These are phyloP conservation scores for Eucalyptus caleyi DNA, from an alignment of 345 rosid species.

Conservation along the genomic window DNA sequence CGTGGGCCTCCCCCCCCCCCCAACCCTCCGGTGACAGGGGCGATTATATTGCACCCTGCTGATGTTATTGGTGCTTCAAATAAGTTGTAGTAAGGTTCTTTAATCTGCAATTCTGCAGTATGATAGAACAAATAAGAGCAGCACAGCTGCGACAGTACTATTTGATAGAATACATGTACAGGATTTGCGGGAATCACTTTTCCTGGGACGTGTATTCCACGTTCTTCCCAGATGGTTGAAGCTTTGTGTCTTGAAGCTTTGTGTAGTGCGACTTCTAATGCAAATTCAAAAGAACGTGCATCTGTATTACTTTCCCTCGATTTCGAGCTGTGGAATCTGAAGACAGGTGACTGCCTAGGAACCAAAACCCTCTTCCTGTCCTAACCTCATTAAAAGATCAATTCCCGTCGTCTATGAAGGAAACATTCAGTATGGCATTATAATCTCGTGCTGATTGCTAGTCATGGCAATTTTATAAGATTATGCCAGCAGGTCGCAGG, in stretches of 20 bases:
- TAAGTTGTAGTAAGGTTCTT: not conserved
- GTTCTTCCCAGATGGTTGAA: not conserved
- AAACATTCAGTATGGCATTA: not conserved
- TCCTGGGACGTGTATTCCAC: not conserved
- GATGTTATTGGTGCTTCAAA: not conserved
- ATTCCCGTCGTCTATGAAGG: not conserved
- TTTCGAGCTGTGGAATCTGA: not conserved
- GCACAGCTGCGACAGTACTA: not conserved
- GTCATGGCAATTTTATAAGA: not conserved
- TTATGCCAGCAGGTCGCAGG: not conserved
- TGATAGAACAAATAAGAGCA: not conserved
- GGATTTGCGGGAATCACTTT: not conserved
- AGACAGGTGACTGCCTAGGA: not conserved
- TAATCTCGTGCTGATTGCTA: not conserved
- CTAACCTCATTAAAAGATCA: not conserved
- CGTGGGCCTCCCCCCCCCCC: not conserved
- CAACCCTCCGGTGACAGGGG: rapidly evolving
- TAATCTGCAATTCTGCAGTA: not conserved
- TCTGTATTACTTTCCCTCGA: not conserved
- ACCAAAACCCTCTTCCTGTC: not conserved
- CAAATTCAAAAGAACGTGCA: not conserved
- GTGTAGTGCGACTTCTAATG: not conserved
- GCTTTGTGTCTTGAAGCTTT: not conserved
- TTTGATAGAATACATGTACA: not conserved
- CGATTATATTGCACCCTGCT: not conserved